Percentiles rank a stretch among this genome's conserved stretches.
phyloP scores from a whole-genome alignment of 257 asterid species.

The Leonotis leonurus region DNA sequence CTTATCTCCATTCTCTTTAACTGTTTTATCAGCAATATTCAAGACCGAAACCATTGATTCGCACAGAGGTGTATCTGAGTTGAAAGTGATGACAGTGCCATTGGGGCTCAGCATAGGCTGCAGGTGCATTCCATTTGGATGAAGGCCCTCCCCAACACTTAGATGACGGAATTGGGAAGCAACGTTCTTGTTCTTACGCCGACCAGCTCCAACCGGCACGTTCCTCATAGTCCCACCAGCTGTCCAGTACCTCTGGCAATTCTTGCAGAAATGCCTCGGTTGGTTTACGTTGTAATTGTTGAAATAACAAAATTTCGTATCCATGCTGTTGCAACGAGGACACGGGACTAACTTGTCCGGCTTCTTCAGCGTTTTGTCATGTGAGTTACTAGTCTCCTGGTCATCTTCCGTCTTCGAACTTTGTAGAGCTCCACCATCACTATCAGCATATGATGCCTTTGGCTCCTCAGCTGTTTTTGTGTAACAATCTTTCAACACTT shows the following conservation, averaged over 20 bases:
- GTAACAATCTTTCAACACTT: slow-evolving; percentile 27
- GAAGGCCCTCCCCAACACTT: slow-evolving; percentile 22
- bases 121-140: slow-evolving; percentile 25
- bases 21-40: slow-evolving; percentile 26
- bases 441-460: slow-evolving; percentile 16
- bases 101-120: slow-evolving; percentile 23
- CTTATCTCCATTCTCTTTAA: slow-evolving; percentile 20
- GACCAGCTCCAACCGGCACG: slow-evolving; percentile 43
- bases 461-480: not conserved
- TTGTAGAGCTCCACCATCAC: slow-evolving; percentile 25
- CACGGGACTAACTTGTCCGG: slow-evolving; percentile 40
- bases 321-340: slow-evolving; percentile 49
- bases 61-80: slow-evolving; percentile 27
- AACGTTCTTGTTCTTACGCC: slow-evolving; percentile 33
- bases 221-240: slow-evolving; percentile 51
- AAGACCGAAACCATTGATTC: slow-evolving; percentile 35
- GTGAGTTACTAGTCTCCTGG: slow-evolving; percentile 19
- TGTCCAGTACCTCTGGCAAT: slow-evolving; percentile 47
- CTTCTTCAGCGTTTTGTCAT: slow-evolving; percentile 33
- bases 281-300: slow-evolving; percentile 44
- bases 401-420: slow-evolving; percentile 20
- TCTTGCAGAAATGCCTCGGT: slow-evolving; percentile 44
- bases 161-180: slow-evolving; percentile 25
- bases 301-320: slow-evolving; percentile 41
- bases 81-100: slow-evolving; percentile 28